A percentile compares a stretch with the other conserved stretches of the same genome.
Conservation (phyloP, 108 stramenopile genomes). For the Mediolabrus comicus region DNA sequence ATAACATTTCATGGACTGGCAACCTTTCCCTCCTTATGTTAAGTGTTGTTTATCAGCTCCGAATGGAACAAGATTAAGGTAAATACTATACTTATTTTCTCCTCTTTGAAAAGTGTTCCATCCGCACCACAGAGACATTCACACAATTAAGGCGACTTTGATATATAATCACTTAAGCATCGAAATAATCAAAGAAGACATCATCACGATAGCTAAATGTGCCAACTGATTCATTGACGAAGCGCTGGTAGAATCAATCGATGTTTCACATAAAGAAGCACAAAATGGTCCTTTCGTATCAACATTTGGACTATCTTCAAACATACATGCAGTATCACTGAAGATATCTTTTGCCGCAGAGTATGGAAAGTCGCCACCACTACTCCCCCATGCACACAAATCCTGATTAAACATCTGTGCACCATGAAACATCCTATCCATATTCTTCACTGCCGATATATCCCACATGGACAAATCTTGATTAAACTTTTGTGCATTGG, state of each 20-base stretch:
- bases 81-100: too few relatives aligned
- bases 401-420: constrained; percentile 33
- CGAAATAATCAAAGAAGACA: neutral
- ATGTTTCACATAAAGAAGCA: neutral
- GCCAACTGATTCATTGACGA: neutral
- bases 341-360: neutral
- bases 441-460: constrained; percentile 18
- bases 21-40: too few relatives aligned
- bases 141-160: too few relatives aligned
- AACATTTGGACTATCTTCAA: neutral
- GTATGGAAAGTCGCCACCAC: neutral
- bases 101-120: too few relatives aligned
- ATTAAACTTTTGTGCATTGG: constrained; percentile 4
- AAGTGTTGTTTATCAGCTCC: too few relatives aligned
- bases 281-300: neutral
- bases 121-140: too few relatives aligned
- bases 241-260: neutral
- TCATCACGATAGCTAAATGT: neutral
- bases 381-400: constrained; percentile 5
- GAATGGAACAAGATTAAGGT: too few relatives aligned
- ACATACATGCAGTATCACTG: neutral
- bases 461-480: constrained; percentile 33
- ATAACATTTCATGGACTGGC: too few relatives aligned
- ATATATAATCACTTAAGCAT: too few relatives aligned
- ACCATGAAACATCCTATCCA: constrained; percentile 34